Evolutionary conservation across 805 yeast genomes (phyloP).

Genomic region (Nematodospora valgi): DNA sequence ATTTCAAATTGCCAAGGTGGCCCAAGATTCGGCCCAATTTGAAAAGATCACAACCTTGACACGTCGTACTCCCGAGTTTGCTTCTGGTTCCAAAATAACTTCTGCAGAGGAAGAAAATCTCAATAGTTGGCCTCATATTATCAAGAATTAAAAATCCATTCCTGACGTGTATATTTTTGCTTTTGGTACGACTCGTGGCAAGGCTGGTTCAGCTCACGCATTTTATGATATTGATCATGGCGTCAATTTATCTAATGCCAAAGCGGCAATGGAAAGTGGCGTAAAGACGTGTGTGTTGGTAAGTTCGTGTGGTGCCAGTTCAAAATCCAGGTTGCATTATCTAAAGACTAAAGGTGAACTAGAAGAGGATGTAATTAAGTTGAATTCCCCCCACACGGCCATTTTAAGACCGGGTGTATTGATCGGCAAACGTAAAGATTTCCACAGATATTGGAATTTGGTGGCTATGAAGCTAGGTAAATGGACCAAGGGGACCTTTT

Average conservation of each 20-base stretch:
- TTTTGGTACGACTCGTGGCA: conserved; percentile 71
- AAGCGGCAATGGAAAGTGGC: conserved; percentile 69
- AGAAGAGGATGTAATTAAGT: conserved; percentile 60
- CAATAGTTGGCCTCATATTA: conserved; percentile 43
- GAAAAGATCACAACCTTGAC: conserved; percentile 46
- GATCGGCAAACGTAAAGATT: conserved; percentile 55
- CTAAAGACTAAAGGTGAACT: conserved; percentile 68
- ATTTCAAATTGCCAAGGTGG: conserved; percentile 45
- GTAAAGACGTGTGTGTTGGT: conserved; percentile 65
- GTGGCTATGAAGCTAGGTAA: conserved; percentile 28
- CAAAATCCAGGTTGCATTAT: conserved; percentile 58
- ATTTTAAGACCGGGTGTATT: conserved; percentile 77
- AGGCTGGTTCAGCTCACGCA: conserved; percentile 68
- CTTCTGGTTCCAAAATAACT: conserved; percentile 27
- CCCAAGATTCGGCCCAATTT: conserved; percentile 34
- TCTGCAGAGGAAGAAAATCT: conserved; percentile 44
- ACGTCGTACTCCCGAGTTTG: conserved; percentile 41
- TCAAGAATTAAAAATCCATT: background rate
- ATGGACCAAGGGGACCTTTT: conserved; percentile 13
- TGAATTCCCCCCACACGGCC: conserved; percentile 68
- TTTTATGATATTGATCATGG: conserved; percentile 75
- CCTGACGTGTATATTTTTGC: conserved; percentile 48
- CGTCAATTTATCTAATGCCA: conserved; percentile 62
- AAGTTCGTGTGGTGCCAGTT: conserved; percentile 60
- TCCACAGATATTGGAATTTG: conserved; percentile 36